Evolutionary conservation across 495 filamentous ascomycete genomes (phyloP), one percentile per base, ranked within the genome.

Genomic region (Copromyces sp.): DNA sequence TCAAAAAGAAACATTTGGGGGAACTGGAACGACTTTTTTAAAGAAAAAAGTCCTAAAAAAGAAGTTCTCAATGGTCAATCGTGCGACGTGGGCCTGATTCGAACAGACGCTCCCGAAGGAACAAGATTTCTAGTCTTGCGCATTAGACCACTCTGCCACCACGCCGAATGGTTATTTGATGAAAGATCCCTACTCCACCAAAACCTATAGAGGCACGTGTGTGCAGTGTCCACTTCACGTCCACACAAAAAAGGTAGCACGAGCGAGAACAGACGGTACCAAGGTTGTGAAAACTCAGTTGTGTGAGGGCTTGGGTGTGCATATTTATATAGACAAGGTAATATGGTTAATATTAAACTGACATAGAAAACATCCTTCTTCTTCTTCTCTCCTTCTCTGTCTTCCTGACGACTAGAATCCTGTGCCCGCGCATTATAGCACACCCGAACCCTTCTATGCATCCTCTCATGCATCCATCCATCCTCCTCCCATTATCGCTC

Each of bases 131-230:
- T 53, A 53, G 45, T 53, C 45, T 53, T 53, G 45, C 45, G 45
- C 45, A 24, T 53, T 65, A 65, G 53, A 65, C 53, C 53, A 65
- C 53, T 65, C 53, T 35, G 53, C 53, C 53, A 65, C 53, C 53
- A 65, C 53, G 53, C 53, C 53, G 29, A 65, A 65, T 65, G 53
- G 53, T 35, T 65, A 35, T 35, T 65, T 9, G 29, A 61, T 61
- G 0, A 3, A 37, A 0, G 3, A 1, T 3, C 0, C 0, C 0
- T 0, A 0, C 2, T 3, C 2, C 7, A 6, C 53, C 17, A 4
- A 2, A 3, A 3, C 29, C 17, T 65, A 65, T 4, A 2, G 29
- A 16, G 29, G 29, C 29, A 35, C 14, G 14, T 16, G 8, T 40
- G 8, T 37, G 4, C 11, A 3, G 24, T 65, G 7, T 16, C 53